Percentiles rank a stretch among this genome's conserved stretches.
Evolutionary conservation across 2,329 filamentous ascomycete species (phyloP).

Genomic region (Epichloe hybrida): DNA sequence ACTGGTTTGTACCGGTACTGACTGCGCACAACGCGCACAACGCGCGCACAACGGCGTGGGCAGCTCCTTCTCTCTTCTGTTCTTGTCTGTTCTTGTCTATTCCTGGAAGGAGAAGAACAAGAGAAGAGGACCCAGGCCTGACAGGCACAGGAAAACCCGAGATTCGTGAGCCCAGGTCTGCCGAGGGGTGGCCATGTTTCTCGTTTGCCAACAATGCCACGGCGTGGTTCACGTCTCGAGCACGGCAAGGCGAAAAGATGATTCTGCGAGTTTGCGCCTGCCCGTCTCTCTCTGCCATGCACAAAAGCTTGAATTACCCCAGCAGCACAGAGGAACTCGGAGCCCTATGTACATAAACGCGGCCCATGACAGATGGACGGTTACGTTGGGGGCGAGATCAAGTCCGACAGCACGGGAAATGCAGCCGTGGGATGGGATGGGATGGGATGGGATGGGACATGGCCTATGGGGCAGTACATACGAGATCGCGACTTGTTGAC

Average conservation of each 20-base stretch:
- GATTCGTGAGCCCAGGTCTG: neutral
- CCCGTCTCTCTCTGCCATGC: neutral
- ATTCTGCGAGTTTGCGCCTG: neutral
- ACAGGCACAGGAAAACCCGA: neutral
- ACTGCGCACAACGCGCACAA: neutral
- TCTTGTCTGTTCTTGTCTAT: slow-evolving; percentile 13
- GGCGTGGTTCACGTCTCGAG: slow-evolving; percentile 2
- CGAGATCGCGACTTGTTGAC: neutral
- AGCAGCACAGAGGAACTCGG: slow-evolving; percentile 12
- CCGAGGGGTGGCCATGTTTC: neutral
- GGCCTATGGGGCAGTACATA: slow-evolving; percentile 1
- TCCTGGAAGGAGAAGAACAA: slow-evolving; percentile 33
- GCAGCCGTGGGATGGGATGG: slow-evolving; percentile 4
- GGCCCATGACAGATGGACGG: slow-evolving; percentile 10
- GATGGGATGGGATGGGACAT: slow-evolving; percentile 6
- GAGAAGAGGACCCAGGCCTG: neutral
- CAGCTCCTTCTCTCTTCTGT: slow-evolving; percentile 19
- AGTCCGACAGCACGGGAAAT: slow-evolving; percentile 8
- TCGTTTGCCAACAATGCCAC: neutral
- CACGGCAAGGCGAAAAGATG: neutral
- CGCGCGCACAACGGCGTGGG: neutral
- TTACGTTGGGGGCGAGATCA: slow-evolving; percentile 12
- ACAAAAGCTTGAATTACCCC: slow-evolving; percentile 1
- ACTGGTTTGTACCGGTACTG: too few relatives aligned
- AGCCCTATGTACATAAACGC: slow-evolving; percentile 8